These are phyloP conservation scores for Basidiobolus meristosporus DNA, from an alignment of 371 early-diverging fungal species.

Conservation along the genomic window DNA sequence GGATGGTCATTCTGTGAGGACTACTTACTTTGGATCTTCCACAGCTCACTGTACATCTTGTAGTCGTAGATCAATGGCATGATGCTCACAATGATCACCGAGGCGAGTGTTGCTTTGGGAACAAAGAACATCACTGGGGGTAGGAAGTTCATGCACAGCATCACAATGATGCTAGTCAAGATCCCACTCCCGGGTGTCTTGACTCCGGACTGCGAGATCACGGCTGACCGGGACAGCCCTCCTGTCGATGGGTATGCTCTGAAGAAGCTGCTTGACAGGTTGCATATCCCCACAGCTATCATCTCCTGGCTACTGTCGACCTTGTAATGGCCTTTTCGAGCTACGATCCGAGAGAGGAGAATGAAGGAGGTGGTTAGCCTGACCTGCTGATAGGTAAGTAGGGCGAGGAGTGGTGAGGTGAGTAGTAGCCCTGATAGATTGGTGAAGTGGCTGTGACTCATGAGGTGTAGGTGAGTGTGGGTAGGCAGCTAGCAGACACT, in stretches of 20 bases:
- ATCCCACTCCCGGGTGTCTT: constrained; percentile 57
- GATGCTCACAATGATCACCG: constrained; percentile 29
- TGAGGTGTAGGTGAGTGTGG: no score
- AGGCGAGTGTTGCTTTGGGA: constrained; percentile 46
- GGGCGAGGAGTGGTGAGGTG: not conserved
- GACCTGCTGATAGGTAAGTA: no score
- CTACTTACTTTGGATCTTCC: constrained; percentile 6
- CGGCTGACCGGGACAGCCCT: constrained; percentile 71
- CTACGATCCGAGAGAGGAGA: constrained; percentile 29
- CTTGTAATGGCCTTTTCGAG: constrained; percentile 23
- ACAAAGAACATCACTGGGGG: constrained; percentile 72
- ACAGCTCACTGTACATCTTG: constrained; percentile 6
- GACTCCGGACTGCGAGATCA: constrained; percentile 59
- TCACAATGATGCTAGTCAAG: constrained; percentile 50
- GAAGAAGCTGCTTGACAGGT: constrained; percentile 61
- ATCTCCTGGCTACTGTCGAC: constrained; percentile 61
- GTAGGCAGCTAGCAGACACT: no score
- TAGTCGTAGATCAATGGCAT: constrained; percentile 7
- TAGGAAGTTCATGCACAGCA: constrained; percentile 49
- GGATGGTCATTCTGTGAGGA: not conserved
- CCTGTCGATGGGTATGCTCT: constrained; percentile 70
- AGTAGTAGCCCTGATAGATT: no score
- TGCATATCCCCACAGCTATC: constrained; percentile 62
- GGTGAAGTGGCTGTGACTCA: no score
- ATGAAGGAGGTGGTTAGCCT: constrained; percentile 56